Evolutionary conservation across 2,329 filamentous ascomycete species (phyloP).

Genomic region (Fusarium chuoi): DNA sequence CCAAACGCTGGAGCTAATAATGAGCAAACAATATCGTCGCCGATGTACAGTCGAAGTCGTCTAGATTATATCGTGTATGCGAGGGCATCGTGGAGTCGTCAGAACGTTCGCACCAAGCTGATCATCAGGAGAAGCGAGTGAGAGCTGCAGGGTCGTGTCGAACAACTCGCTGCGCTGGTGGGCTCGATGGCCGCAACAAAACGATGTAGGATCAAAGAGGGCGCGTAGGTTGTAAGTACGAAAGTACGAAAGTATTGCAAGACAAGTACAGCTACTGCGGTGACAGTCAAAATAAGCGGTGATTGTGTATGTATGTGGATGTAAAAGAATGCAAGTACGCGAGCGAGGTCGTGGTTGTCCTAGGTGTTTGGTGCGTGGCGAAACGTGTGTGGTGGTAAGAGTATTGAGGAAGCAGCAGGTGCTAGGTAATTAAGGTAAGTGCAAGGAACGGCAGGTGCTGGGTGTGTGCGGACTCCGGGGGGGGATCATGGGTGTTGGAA

Average conservation of each 20-base stretch:
- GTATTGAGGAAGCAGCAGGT: conserved; percentile 38
- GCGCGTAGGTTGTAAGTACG: conserved; percentile 13
- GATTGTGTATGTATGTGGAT: conserved; percentile 29
- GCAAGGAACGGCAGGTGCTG: conserved; percentile 30
- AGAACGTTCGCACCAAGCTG: conserved; percentile 40
- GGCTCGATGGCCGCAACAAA: conserved; percentile 29
- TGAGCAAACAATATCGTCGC: conserved; percentile 36
- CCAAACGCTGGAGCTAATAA: conserved; percentile 39
- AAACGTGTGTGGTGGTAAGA: conserved; percentile 42
- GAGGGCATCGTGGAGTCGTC: conserved; percentile 45
- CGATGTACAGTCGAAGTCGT: conserved; percentile 38
- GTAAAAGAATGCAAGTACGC: conserved; percentile 42
- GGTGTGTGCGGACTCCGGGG: conserved; percentile 31
- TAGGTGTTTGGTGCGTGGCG: conserved; percentile 41
- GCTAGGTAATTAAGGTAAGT: conserved; percentile 43
- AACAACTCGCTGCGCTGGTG: conserved; percentile 40
- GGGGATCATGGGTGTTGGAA: conserved; percentile 28
- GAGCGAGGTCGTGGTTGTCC: conserved; percentile 34
- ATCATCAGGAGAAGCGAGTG: conserved; percentile 37
- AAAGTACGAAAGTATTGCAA: not conserved
- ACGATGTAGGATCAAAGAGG: conserved; percentile 21
- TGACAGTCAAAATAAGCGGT: conserved; percentile 34
- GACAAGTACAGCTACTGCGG: conserved; percentile 27
- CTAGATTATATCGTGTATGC: conserved; percentile 42
- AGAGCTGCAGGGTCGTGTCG: conserved; percentile 36